Evolutionary conservation across 2,329 filamentous ascomycete genomes (phyloP).

Genomic region (Mollisia scopiformis): DNA sequence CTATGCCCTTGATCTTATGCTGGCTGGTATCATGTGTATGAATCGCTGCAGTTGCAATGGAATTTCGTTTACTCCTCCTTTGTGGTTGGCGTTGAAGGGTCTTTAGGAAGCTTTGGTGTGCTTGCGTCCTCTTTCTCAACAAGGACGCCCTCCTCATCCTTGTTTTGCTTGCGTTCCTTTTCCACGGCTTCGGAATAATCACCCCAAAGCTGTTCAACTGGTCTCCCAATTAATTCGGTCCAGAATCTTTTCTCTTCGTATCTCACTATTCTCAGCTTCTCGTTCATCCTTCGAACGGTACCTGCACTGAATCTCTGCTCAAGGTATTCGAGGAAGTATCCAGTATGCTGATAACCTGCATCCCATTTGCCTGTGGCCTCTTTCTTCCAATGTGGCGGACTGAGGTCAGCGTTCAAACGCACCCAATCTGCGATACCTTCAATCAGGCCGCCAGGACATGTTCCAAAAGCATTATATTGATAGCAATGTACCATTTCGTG

Average conservation of each 20-base stretch:
- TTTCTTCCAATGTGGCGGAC: constrained; percentile 82
- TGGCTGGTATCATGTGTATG: neutral
- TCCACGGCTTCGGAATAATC: constrained; percentile 62
- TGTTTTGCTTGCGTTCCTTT: constrained; percentile 25
- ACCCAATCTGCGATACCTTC: constrained; percentile 97
- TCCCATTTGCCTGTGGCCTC: constrained; percentile 70
- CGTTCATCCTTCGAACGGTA: constrained; percentile 67
- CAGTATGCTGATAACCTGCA: constrained; percentile 86
- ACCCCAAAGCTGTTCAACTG: constrained; percentile 72
- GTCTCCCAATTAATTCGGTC: constrained; percentile 67
- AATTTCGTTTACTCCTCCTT: neutral
- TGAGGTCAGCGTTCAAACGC: constrained; percentile 71
- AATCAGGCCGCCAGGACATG: constrained; percentile 75
- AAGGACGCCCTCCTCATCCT: constrained; percentile 35
- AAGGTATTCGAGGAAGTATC: constrained; percentile 87
- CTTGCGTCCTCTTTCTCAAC: constrained; percentile 33
- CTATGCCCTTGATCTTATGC: neutral
- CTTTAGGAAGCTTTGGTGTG: constrained; percentile 7
- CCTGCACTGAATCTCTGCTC: constrained; percentile 67
- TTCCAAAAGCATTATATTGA: constrained; percentile 71
- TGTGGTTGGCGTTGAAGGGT: neutral
- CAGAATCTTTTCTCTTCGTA: constrained; percentile 71
- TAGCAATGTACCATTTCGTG: constrained; percentile 97
- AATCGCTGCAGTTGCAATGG: neutral
- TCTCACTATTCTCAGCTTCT: constrained; percentile 61